Evolutionary conservation across 805 yeast species (phyloP), one percentile per base, ranked within the genome.

Genomic region (Starmerella roubikii): DNA sequence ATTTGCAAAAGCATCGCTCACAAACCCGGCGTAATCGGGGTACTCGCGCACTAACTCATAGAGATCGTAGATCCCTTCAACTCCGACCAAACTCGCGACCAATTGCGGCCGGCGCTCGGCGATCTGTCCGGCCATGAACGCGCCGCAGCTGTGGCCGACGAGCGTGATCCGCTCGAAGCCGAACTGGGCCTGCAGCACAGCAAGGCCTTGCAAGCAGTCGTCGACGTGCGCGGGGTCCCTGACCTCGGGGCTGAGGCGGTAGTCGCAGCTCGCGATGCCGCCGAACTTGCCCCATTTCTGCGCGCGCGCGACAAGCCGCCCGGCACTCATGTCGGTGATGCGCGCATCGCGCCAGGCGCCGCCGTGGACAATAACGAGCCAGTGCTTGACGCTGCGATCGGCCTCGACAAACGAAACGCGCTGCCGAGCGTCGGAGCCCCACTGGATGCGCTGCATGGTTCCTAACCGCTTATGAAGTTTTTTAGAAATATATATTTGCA

Each of bases 121-220:
- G 5, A 20, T 32, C 41, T 79, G 86, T 26, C 75, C 61, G 4
- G 68, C 60, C 34, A 80, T 52, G 1, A 80, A 74, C 1, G 86
- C 82, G 2, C 94, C 94, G 4, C 75, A 91, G 1, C 91, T 78
- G 58, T 83, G 94, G 0, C 94, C 94, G 10, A 71, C 62, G 0
- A 74, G 45, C 3, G 57, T 56, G 3, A 64, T 32, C 20, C 50
- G 29, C 3, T 41, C 34, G 13, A 69, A 47, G 6, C 49, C 42
- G 27, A 52, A 48, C 0, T 53, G 46, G 8, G 40, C 19, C 8
- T 44, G 36, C 3, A 58, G 36, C 18, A 49, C 38, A 19, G 45
- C 42, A 6, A 79, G 47, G 0, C 72, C 79, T 0, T 35, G 38
- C 0, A 65, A 34, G 2, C 76, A 72, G 48, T 83, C 93, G 0